Conservation (phyloP, 2,329 filamentous ascomycete genomes). For the Calonectria honghensis region DNA sequence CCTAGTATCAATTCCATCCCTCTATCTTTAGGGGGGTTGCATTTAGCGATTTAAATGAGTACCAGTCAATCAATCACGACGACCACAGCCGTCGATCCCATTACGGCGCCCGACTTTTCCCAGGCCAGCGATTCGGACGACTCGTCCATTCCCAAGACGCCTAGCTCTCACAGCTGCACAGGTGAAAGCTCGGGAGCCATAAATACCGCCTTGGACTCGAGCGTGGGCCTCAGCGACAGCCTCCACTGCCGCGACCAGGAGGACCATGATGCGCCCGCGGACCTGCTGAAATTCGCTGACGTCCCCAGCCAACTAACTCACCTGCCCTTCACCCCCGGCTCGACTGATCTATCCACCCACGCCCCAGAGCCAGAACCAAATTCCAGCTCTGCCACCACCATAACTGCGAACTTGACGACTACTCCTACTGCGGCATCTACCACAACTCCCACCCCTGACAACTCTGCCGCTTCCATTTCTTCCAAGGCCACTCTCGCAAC, state of each 20-base stretch:
- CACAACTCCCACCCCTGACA: conserved; percentile 41
- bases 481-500: conserved; percentile 48
- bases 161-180: conserved; percentile 26
- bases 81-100: conserved; percentile 49
- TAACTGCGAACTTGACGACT: conserved; percentile 42
- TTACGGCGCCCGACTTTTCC: conserved; percentile 34
- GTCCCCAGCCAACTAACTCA: conserved; percentile 54
- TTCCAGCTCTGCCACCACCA: conserved; percentile 45
- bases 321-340: conserved; percentile 55
- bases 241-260: conserved; percentile 46
- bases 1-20: conserved; percentile 36
- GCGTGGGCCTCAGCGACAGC: conserved; percentile 44
- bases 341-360: conserved; percentile 52
- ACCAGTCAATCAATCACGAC: conserved; percentile 48
- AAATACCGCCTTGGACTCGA: conserved; percentile 12
- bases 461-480: conserved; percentile 50
- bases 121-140: conserved; percentile 34
- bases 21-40: conserved; percentile 46
- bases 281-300: conserved; percentile 56
- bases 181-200: conserved; percentile 29
- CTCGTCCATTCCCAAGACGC: conserved; percentile 34
- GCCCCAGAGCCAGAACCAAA: conserved; percentile 53
- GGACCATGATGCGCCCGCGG: conserved; percentile 54
- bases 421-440: conserved; percentile 46
- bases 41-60: conserved; percentile 52